phyloP scores from a whole-genome alignment of 306 rosid species.

The Lagenaria siceraria region DNA sequence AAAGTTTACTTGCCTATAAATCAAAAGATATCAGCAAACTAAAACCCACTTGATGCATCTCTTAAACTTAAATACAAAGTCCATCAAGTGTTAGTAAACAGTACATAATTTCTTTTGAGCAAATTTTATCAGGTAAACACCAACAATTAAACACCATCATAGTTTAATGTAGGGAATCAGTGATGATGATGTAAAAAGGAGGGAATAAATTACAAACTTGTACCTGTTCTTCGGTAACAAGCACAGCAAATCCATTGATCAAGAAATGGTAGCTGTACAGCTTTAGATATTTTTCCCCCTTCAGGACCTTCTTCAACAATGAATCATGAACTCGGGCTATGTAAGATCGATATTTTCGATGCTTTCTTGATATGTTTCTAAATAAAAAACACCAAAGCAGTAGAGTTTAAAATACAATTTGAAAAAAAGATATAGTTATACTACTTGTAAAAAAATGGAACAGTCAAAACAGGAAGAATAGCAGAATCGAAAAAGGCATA shows the following conservation, averaged over 20 bases:
- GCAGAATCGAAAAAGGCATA: background rate
- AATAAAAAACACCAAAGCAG: constrained; percentile 8
- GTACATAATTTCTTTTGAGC: background rate
- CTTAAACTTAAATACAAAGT: background rate
- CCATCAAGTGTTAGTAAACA: background rate
- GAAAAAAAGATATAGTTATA: background rate
- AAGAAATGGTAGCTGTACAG: constrained; percentile 92
- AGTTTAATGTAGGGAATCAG: background rate
- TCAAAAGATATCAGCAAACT: constrained; percentile 10
- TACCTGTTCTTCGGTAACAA: constrained; percentile 83
- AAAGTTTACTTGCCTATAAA: constrained; percentile 65
- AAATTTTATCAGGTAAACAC: background rate
- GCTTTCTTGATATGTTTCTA: constrained; percentile 43
- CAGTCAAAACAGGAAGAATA: background rate
- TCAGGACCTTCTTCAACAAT: constrained; percentile 60
- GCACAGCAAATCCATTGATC: constrained; percentile 85
- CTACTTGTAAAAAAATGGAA: background rate
- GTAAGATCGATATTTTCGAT: constrained; percentile 39
- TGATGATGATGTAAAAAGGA: background rate
- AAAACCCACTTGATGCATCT: background rate
- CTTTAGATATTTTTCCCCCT: constrained; percentile 86
- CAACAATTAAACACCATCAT: background rate
- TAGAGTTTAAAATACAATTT: constrained; percentile 14
- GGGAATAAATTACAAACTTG: background rate
- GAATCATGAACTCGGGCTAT: constrained; percentile 77